Evolutionary conservation across 345 rosid species (phyloP).

Genomic region (Theobroma cacao): DNA sequence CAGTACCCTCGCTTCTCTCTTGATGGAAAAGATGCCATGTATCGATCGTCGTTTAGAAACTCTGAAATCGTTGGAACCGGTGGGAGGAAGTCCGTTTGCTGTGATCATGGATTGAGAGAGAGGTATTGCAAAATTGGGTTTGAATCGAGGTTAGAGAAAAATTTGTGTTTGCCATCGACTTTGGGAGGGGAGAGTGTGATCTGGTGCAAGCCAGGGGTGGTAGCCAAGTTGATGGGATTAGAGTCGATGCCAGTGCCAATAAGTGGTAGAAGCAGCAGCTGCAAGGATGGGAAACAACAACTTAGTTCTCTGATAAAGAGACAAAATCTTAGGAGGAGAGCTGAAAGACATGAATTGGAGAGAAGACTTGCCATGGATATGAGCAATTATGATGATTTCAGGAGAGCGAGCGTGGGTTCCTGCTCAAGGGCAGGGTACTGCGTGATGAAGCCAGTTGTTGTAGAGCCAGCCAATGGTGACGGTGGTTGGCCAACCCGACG

Average conservation of each 20-base stretch:
- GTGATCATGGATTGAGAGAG: constrained; percentile 29
- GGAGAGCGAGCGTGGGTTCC: constrained; percentile 21
- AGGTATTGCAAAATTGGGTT: not conserved
- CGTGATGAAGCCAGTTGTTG: constrained; percentile 30
- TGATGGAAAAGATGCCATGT: constrained; percentile 92
- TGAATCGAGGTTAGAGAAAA: constrained; percentile 14
- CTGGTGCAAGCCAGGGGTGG: constrained; percentile 94
- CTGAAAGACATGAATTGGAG: constrained; percentile 40
- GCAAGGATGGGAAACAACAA: constrained; percentile 15
- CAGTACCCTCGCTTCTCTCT: constrained; percentile 93
- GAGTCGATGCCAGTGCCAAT: constrained; percentile 73
- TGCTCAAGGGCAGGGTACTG: constrained; percentile 36
- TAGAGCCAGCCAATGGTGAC: constrained; percentile 20
- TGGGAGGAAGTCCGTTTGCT: constrained; percentile 42
- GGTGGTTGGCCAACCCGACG: constrained; percentile 45
- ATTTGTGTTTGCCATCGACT: constrained; percentile 29
- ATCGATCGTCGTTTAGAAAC: constrained; percentile 68
- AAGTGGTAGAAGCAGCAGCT: constrained; percentile 14
- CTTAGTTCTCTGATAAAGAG: constrained; percentile 38
- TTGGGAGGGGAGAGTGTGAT: constrained; percentile 61
- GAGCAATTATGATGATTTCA: constrained; percentile 10
- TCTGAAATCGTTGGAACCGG: not conserved
- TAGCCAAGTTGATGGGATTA: constrained; percentile 87
- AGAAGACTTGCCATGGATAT: constrained; percentile 21
- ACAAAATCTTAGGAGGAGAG: constrained; percentile 46